phyloP scores from a whole-genome alignment of 495 filamentous ascomycete genomes.

The Glarea lozoyensis region DNA sequence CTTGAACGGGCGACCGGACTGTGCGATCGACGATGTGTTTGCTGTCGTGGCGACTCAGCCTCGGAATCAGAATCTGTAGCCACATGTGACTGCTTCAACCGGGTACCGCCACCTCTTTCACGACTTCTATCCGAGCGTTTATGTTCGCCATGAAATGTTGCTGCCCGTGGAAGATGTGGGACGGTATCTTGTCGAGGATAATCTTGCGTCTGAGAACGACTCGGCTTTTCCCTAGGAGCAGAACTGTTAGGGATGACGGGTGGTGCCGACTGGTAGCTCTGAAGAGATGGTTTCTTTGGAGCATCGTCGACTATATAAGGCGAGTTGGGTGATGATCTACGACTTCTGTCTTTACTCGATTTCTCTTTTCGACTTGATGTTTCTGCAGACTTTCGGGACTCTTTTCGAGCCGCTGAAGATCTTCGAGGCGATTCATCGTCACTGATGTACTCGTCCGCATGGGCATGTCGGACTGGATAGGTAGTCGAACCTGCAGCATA shows the following conservation, averaged over 20 bases:
- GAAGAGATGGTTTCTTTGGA: slow-evolving; percentile 16
- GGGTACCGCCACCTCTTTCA: slow-evolving; percentile 12
- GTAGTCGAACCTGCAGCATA: slow-evolving; percentile 6
- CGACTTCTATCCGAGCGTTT: slow-evolving; percentile 15
- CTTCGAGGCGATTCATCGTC: slow-evolving; percentile 20
- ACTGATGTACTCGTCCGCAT: slow-evolving; percentile 10
- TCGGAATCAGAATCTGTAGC: slow-evolving; percentile 15
- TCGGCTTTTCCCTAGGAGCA: slow-evolving; percentile 8
- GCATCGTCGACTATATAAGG: slow-evolving; percentile 19
- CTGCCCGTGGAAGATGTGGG: slow-evolving; percentile 15
- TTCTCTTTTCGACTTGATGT: slow-evolving; percentile 10
- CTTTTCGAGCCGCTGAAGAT: slow-evolving; percentile 12
- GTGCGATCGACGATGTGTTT: slow-evolving; percentile 9
- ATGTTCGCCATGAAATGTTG: slow-evolving; percentile 12
- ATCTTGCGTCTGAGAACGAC: slow-evolving; percentile 19
- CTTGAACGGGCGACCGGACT: slow-evolving; percentile 7
- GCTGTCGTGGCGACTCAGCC: slow-evolving; percentile 2
- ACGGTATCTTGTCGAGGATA: slow-evolving; percentile 8
- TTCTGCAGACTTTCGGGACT: slow-evolving; percentile 12
- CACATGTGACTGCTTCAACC: slow-evolving; percentile 8
- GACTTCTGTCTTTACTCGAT: slow-evolving; percentile 9
- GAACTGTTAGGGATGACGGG: slow-evolving; percentile 7
- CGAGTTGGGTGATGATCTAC: slow-evolving; percentile 9
- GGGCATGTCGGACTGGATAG: slow-evolving; percentile 15
- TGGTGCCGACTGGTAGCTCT: slow-evolving; percentile 19